Base-by-base conservation (phyloP, 257 asterid genomes). In the Agastache rugosa region DNA sequence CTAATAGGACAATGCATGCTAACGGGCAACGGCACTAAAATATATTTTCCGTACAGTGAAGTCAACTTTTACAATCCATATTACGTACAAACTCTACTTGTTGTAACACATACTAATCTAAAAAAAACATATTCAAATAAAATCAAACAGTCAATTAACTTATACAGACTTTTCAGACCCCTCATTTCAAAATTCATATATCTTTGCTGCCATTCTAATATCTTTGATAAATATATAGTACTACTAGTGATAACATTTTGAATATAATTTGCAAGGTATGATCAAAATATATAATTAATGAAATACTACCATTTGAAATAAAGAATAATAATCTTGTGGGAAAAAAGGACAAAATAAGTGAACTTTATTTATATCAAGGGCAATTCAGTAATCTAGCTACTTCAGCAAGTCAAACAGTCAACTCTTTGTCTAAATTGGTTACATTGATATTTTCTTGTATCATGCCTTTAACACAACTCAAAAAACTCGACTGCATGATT, bases 381-480 rank as follows among this genome's bases (percentile, higher is more conserved):
- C 0, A 23, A 68, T 1, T 27, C 8, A 4, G 92, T 82, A 66
- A 85, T 78, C 75, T 41, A 37, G 35, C n/a, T 5, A 20, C 0
- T 20, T 15, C 22, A 23, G 17, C 5, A 74, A 63, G 92, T 87
- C 88, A 82, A 79, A 69, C 74, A 50, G 89, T 83, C 96, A 87
- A 86, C 77, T 39, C 78, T 72, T 11, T 35, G 22, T 77, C 77
- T 71, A 80, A 8, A 75, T 79, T 41, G 71, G 85, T 47, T n/a
- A n/a, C n/a, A n/a, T n/a, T n/a, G n/a, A n/a, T n/a, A n/a, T 68
- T 66, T 25, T 11, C 16, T 3, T 61, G 77, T 79, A 70, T 77
- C 88, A 78, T 80, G 84, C 84, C 11, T 6, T 6, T 4, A 67
- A 37, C 80, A 83, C 63, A 87, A 78, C 73, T 73, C 80, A 27